phyloP scores from a whole-genome alignment of 2,329 filamentous ascomycete genomes.

The Zymoseptoria brevis region DNA sequence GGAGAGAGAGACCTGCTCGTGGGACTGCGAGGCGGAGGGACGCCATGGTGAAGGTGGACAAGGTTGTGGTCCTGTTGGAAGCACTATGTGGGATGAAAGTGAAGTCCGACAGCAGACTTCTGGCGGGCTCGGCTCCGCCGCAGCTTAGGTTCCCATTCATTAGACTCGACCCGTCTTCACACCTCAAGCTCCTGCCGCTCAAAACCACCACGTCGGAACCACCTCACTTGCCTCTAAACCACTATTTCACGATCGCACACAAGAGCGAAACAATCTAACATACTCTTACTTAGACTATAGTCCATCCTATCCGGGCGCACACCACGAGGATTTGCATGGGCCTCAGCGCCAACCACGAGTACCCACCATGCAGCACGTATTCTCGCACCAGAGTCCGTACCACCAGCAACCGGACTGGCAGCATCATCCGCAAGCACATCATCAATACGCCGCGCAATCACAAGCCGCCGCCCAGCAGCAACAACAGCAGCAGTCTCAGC shows the following conservation, averaged over 20 bases:
- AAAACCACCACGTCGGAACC: background rate
- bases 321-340: constrained; percentile 7
- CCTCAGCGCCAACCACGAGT: constrained; percentile 11
- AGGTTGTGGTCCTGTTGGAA: too few species aligned
- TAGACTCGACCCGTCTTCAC: background rate
- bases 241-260: background rate
- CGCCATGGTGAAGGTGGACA: constrained; percentile 1
- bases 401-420: constrained; percentile 63
- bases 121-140: background rate
- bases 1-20: constrained; percentile 18
- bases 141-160: too few species aligned
- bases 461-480: constrained; percentile 38
- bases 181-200: background rate
- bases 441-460: constrained; percentile 34
- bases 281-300: background rate
- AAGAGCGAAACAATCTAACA: background rate
- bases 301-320: background rate
- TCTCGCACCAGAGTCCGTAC: constrained; percentile 52
- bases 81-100: too few species aligned
- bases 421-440: constrained; percentile 48
- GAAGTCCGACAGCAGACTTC: background rate
- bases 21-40: constrained; percentile 8
- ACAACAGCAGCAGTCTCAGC: constrained; percentile 34
- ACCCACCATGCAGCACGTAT: constrained; percentile 49
- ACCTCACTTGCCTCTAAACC: background rate